Percentiles rank a stretch among this genome's conserved stretches.
Evolutionary conservation across 1,284 basidiomycete genomes (phyloP).

Genomic region (Trichosporon faecale): DNA sequence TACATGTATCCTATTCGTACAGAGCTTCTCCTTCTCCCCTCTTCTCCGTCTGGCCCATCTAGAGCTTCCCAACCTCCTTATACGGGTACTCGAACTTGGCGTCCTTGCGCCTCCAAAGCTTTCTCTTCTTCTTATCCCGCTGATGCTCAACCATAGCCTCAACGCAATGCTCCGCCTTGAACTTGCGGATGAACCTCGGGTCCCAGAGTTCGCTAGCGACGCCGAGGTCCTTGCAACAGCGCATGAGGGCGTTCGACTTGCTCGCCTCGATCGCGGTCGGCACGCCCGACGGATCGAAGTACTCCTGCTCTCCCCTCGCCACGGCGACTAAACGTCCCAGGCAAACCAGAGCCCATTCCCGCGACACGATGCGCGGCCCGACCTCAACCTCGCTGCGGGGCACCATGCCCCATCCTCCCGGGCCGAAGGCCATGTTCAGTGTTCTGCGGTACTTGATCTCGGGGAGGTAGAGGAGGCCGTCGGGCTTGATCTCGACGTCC

Average conservation of each 20-base stretch:
- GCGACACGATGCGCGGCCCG: constrained; percentile 79
- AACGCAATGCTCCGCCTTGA: constrained; percentile 77
- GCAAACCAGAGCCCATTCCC: constrained; percentile 94
- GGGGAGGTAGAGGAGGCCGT: constrained; percentile 91
- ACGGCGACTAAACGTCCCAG: constrained; percentile 85
- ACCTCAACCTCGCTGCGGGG: constrained; percentile 89
- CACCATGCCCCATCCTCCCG: constrained; percentile 94
- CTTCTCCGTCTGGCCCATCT: not conserved
- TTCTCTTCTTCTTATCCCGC: constrained; percentile 83
- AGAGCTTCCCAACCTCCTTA: constrained; percentile 58
- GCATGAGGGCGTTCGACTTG: constrained; percentile 96
- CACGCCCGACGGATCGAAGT: constrained; percentile 87
- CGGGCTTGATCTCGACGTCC: constrained; percentile 47
- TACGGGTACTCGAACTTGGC: constrained; percentile 82
- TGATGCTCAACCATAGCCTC: constrained; percentile 83
- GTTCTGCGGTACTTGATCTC: constrained; percentile 98
- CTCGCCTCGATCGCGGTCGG: constrained; percentile 92
- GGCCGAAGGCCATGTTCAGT: constrained; percentile 90
- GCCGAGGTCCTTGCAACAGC: constrained; percentile 96
- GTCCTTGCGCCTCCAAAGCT: constrained; percentile 85
- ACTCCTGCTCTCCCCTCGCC: constrained; percentile 93
- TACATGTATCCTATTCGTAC: not conserved
- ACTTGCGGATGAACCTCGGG: constrained; percentile 89
- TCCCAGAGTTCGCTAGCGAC: constrained; percentile 98
- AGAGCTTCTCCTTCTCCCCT: not conserved